Evolutionary conservation across 2,329 filamentous ascomycete genomes (phyloP), one percentile per base, ranked within the genome.

Genomic region (Colletotrichum orbiculare): DNA sequence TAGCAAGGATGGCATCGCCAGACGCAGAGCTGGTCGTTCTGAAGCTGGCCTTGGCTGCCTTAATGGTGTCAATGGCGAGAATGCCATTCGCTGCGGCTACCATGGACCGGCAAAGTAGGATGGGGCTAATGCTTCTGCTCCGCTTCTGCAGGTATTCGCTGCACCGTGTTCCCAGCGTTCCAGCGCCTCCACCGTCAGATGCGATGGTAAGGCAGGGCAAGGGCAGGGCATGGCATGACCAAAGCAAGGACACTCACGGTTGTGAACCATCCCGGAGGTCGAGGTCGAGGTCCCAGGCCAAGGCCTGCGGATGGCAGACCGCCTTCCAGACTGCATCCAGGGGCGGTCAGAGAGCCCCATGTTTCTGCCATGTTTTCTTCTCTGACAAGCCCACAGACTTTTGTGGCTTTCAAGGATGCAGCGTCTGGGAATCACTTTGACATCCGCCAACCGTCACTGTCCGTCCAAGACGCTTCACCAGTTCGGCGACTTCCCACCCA

Each of bases 131-230:
- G 17, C 55, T 43, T 54, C 48, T 54, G 60, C 57, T 54, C 60
- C 55, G 55, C 60, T 64, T 54, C 60, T 64, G 60, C 55, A 64
- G 42, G 60, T 65, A 49, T 42, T 65, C 62, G 39, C 52, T 65
- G 62, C 52, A 62, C 53, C 62, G 46, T 56, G 58, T 62, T 62
- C 58, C 62, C 37, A 65, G 50, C 58, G 47, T 62, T 42, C 61
- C 56, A 42, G 43, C 43, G 15, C 56, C 56, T 64, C 61, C 48
- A 64, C 49, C 49, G 41, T 35, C 50, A 60, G 56, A 17, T 46
- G 13, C 9, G 6, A 9, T 49, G 60, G 47, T 39, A 53, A 64
- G 55, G 37, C 55, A 46, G 46, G 43, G 54, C 54, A 56, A 33
- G 54, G 43, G 46, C 37, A 35, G 25, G 25, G 25, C 25, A 25